Evolutionary conservation across 495 filamentous ascomycete species (phyloP), one percentile per base, ranked within the genome.

Genomic region (Aspergillus cavernicola): DNA sequence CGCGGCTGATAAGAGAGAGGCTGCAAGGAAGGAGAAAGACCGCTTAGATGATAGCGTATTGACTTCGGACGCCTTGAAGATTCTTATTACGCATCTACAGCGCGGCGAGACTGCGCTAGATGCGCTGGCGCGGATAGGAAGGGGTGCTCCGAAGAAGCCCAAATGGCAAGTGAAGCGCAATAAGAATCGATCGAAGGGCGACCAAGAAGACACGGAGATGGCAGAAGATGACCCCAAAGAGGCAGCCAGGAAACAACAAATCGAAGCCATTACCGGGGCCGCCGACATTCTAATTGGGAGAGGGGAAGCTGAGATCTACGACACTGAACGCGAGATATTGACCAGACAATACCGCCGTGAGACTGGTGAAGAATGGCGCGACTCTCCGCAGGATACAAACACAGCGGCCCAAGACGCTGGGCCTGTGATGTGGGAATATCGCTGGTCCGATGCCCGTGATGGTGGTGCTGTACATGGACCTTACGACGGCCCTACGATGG

Each of bases 361-460:
- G 63, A 89, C 89, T 0, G 95, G 91, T 5, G 92, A 97, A 57
- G 81, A 84, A 7, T 99, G 93, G 92, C 78, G 87, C n/a, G 88
- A 95, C 52, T 78, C 79, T 15, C 64, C 62, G 5, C 54, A 56
- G 13, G 55, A 66, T 3, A 67, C 57, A 4, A 63, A 69, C 3
- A 56, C 29, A 15, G 57, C 31, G 20, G 29, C 55, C 4, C 60
- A 62, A 15, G 57, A 64, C 3, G 58, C 67, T 28, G 66, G 62
- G 11, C 61, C 58, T 13, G 77, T 73, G 51, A 82, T 84, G 76
- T 98, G 92, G 92, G 88, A 97, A 66, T 97, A 87, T 63, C 74
- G 89, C 23, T 97, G 93, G 93, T 84, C 81, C 12, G 90, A 96
- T 60, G 90, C 85, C 36, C 76, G 90, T n/a, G 93, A 96, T 62